These are phyloP conservation scores for Saturnispora diversa DNA, from an alignment of 805 yeast species.

Conservation along the genomic window DNA sequence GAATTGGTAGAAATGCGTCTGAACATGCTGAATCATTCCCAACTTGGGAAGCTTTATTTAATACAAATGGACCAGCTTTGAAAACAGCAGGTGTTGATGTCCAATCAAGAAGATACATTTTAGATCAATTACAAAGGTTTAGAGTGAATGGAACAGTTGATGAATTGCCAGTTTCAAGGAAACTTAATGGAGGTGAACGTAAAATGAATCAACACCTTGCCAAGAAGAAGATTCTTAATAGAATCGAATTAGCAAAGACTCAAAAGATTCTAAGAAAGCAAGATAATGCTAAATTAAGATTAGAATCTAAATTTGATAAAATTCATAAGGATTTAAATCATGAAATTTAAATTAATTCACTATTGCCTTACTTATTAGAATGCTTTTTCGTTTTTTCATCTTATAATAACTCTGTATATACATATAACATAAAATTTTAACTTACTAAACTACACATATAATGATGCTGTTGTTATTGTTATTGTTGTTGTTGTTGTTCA, in stretches of 20 bases:
- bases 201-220: conserved; percentile 61
- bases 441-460: too few species aligned
- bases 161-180: conserved; percentile 35
- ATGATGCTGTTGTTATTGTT: too few species aligned
- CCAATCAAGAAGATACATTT: conserved; percentile 61
- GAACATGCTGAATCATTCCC: conserved; percentile 67
- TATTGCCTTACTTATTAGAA: not conserved
- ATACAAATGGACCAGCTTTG: conserved; percentile 44
- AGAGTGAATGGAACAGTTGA: conserved; percentile 40
- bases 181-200: conserved; percentile 78
- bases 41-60: conserved; percentile 64
- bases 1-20: conserved; percentile 66
- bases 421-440: conserved; percentile 1
- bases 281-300: conserved; percentile 12
- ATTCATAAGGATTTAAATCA: conserved; percentile 16
- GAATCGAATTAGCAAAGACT: conserved; percentile 31
- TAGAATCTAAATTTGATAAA: conserved; percentile 21
- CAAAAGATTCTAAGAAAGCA: conserved; percentile 23
- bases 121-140: conserved; percentile 64
- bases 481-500: too few species aligned
- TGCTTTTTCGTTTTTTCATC: not conserved
- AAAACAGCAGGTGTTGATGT: conserved; percentile 73
- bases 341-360: conserved; percentile 3
- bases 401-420: not conserved
- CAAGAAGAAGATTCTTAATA: conserved; percentile 46